Base-by-base conservation (phyloP, 73 alveolate genomes). In the Breviolum minutum region DNA sequence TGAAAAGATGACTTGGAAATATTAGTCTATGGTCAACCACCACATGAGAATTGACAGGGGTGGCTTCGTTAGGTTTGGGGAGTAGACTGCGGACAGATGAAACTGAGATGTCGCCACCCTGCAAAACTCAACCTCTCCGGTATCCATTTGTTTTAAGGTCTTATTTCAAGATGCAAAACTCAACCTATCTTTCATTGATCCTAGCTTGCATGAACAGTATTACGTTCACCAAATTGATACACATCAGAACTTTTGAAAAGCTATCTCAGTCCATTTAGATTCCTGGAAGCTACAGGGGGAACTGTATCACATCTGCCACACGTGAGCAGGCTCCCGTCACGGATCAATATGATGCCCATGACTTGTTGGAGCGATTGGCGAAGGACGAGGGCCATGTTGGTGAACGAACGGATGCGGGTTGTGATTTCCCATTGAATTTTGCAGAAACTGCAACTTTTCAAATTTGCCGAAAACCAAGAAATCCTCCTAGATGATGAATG, bases 351-450 rank as follows among this genome's bases (percentile, higher is more conserved):
- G 90, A 17, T 14, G 71, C 40, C 14, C 48, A 40, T 48, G 90
- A 81, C 60, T 81, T 81, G 40, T 54, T 81, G 71, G n/a, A 81
- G 40, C 90, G 90, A 27, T 60, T 81, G 90, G 90, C 90, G 10
- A 54, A 81, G 90, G 90, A 81, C 48, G 24, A 40, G 5, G 54
- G 54, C 54, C 54, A 40, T 40, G 54, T 40, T 40, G 54, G 54
- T 40, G 54, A 40, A 40, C 54, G 11, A 66, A 11, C 74, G 17
- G 17, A 11, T 66, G 11, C 11, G 77, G 77, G 17, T 0, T 68
- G 24, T 68, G 24, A 68, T 68, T 68, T 17, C 77, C 24, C 54
- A 40, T 40, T 40, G 54, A 40, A 40, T 40, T 40, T 40, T 0
- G 54, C 5, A 40, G 77, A 17, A 68, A 17, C 24, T 68, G 77